Conservation (phyloP, 164 flowering plant genomes). For the Amborella trichopoda region DNA sequence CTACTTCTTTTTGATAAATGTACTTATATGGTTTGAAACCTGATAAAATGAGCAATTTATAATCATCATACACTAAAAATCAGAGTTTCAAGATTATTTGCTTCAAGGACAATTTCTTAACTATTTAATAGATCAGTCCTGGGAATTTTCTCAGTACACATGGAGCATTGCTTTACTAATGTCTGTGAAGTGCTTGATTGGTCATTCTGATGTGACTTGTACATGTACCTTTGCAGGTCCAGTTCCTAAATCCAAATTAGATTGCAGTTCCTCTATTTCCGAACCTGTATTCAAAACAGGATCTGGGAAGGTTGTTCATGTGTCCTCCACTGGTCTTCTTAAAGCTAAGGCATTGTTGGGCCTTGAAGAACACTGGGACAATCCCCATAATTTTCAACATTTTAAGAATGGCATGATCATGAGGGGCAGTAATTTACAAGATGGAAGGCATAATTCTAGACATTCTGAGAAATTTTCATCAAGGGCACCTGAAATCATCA, state of each 20-base stretch:
- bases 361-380: conserved; percentile 32
- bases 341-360: conserved; percentile 70
- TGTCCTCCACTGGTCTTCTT: conserved; percentile 57
- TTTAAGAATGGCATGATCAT: conserved; percentile 6
- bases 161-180: no score
- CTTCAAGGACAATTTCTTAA: no score
- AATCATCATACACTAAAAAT: no score
- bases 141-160: no score
- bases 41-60: no score
- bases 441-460: conserved; percentile 12
- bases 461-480: conserved; percentile 9
- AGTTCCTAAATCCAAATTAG: conserved; percentile 2
- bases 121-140: no score
- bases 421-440: conserved; percentile 3
- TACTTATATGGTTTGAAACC: no score
- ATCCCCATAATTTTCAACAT: conserved; percentile 7
- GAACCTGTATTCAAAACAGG: conserved; percentile 48
- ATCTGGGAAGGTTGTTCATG: conserved; percentile 46
- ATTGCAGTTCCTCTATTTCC: conserved; percentile 11
- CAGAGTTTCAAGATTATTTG: no score
- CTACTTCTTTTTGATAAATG: no score
- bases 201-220: not conserved
- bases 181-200: no score
- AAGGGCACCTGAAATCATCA: not conserved
- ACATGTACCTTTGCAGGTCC: conserved; percentile 20